Conservation (phyloP, 164 flowering plant genomes). For the Liriodendron chinense region DNA sequence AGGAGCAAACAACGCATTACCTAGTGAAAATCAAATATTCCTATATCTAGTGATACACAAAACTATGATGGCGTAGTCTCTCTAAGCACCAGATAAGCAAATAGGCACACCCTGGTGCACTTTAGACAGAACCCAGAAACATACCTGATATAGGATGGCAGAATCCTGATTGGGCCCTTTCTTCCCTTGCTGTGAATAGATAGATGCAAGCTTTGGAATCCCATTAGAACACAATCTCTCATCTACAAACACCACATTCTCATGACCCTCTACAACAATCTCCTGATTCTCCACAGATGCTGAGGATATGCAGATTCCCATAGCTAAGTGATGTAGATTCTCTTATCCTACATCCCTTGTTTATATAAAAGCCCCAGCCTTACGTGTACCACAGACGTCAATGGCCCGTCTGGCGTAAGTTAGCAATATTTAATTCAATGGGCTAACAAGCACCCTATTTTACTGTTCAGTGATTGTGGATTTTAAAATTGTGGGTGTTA, state of each 20-base stretch:
- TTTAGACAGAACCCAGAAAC: slow-evolving; percentile 4
- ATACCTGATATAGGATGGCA: slow-evolving; percentile 65
- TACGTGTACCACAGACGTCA: neutral
- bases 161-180: slow-evolving; percentile 80
- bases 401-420: too few relatives aligned
- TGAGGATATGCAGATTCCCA: slow-evolving; percentile 72
- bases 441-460: too few relatives aligned
- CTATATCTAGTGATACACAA: neutral
- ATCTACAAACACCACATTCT: slow-evolving; percentile 28
- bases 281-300: slow-evolving; percentile 49
- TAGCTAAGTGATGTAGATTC: slow-evolving; percentile 11
- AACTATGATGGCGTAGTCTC: neutral
- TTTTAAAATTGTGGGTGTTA: neutral
- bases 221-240: slow-evolving; percentile 12
- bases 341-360: slow-evolving; percentile 1
- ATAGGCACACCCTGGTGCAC: neutral
- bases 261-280: slow-evolving; percentile 23
- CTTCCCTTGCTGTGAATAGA: slow-evolving; percentile 55
- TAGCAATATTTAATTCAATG: too few relatives aligned
- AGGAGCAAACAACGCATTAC: too few relatives aligned
- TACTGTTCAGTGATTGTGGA: too few relatives aligned
- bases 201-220: slow-evolving; percentile 35
- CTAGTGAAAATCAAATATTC: too few relatives aligned
- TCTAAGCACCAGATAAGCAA: too few relatives aligned
- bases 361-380: neutral